Evolutionary conservation across 2,329 filamentous ascomycete species (phyloP), one percentile per base, ranked within the genome.

Genomic region (Zalaria obscura): DNA sequence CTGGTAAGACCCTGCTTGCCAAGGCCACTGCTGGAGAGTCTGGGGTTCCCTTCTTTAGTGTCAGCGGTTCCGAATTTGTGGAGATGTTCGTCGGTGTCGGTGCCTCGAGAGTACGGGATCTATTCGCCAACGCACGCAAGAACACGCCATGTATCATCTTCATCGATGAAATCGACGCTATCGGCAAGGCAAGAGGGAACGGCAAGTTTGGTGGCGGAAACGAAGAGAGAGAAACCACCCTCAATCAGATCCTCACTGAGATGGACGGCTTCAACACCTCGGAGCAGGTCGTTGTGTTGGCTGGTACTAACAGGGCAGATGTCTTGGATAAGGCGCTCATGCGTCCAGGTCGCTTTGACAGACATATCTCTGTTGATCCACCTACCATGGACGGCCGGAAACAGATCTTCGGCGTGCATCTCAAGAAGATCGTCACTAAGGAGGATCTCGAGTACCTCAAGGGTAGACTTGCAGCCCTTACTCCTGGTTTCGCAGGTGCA

Each of bases 81-180:
- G 91, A 98, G 66, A 98, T 98, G 89, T 98, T 98, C 59, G 91
- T 98, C 40, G 91, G 91, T 76, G 91, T 98, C 45, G 91, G 91
- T 63, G 85, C 91, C 18, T 96, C 89, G 27, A 78, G 91, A 63
- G 91, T 98, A 39, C 79, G 91, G 53, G 91, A 98, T 62, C 68
- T 98, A 40, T 98, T 98, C 56, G 80, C 86, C 43, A 94, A 85
- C 52, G 91, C 91, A 11, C 78, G 91, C 44, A 96, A 96, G 70
- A 93, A 85, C 63, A 84, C 91, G 0, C 91, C 91, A 3, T 98
- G 91, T 66, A 98, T 98, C 63, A 93, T 98, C 63, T 98, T 98
- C 69, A 96, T 98, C 51, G 91, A 98, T 58, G 91, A 98, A 64
- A 98, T 98, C 53, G 91, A 98, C 60, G 91, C 91, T 44, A 95